Evolutionary conservation across 73 alveolate species (phyloP).

Genomic region (Paramecium octaurelia): DNA sequence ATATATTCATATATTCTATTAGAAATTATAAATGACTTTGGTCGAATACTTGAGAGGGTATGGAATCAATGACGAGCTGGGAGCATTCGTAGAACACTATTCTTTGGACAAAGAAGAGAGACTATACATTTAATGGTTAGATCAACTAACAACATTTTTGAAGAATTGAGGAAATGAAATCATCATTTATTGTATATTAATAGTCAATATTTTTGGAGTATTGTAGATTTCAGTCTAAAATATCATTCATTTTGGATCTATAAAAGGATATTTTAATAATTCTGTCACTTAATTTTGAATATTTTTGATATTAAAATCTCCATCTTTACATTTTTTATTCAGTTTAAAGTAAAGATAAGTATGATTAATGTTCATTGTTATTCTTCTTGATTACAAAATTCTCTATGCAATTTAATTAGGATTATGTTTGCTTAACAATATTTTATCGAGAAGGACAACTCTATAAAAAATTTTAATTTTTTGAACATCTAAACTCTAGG

Average conservation of each 20-base stretch:
- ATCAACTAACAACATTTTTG: slow-evolving; percentile 66
- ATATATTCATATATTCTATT: neutral
- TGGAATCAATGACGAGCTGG: slow-evolving; percentile 85
- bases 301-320: neutral
- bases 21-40: slow-evolving; percentile 67
- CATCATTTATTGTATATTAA: neutral
- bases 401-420: too few species aligned
- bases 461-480: too few species aligned
- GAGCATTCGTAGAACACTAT: slow-evolving; percentile 81
- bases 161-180: neutral
- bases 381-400: too few species aligned
- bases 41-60: slow-evolving; percentile 76
- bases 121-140: slow-evolving; percentile 85
- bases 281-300: neutral
- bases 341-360: too few species aligned
- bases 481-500: too few species aligned
- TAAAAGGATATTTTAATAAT: too few species aligned
- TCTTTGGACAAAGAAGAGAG: slow-evolving; percentile 88
- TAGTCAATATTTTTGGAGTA: neutral
- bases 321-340: too few species aligned
- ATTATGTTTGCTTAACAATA: too few species aligned
- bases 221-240: too few species aligned
- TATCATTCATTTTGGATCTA: neutral
- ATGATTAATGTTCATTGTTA: neutral
- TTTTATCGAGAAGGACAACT: too few species aligned